phyloP scores from a whole-genome alignment of 2,329 filamentous ascomycete genomes.

The Rutstroemia sp. region DNA sequence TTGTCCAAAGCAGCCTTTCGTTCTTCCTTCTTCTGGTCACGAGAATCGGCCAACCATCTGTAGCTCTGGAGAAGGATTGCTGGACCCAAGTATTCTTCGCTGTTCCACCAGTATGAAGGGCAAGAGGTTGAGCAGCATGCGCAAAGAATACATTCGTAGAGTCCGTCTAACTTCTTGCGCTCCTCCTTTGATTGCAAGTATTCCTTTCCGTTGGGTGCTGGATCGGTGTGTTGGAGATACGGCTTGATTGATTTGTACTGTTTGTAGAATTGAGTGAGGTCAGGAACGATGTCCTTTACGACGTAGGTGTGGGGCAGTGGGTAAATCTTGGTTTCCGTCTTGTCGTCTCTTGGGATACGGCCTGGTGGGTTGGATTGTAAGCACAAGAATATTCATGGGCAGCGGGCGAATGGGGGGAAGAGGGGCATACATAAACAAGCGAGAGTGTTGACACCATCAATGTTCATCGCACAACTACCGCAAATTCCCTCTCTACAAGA shows the following conservation, averaged over 20 bases:
- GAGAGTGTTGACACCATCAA: conserved; percentile 96
- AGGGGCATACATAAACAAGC: conserved; percentile 83
- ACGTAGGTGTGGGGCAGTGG: conserved; percentile 97
- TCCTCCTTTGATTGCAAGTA: conserved; percentile 86
- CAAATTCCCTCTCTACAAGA: conserved; percentile 98
- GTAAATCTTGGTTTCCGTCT: conserved; percentile 86
- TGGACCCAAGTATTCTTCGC: conserved; percentile 95
- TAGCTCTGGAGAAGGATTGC: conserved; percentile 96
- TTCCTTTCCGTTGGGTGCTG: conserved; percentile 80
- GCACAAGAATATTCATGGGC: conserved; percentile 11
- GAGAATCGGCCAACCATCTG: conserved; percentile 91
- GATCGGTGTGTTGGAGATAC: conserved; percentile 86
- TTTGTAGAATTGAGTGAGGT: conserved; percentile 99
- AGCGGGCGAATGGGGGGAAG: not conserved
- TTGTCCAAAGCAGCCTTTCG: conserved; percentile 91
- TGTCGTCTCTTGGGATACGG: conserved; percentile 81
- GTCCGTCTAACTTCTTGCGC: conserved; percentile 86
- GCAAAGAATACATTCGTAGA: conserved; percentile 99
- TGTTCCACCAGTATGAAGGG: conserved; percentile 99
- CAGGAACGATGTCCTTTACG: conserved; percentile 96
- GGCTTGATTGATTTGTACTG: conserved; percentile 99
- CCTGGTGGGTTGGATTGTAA: conserved; percentile 45
- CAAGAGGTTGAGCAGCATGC: conserved; percentile 98
- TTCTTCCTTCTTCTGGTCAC: conserved; percentile 83
- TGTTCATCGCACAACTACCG: conserved; percentile 99